phyloP scores from a whole-genome alignment of 1,284 basidiomycete genomes.

The Cutaneotrichosporon dermatis region DNA sequence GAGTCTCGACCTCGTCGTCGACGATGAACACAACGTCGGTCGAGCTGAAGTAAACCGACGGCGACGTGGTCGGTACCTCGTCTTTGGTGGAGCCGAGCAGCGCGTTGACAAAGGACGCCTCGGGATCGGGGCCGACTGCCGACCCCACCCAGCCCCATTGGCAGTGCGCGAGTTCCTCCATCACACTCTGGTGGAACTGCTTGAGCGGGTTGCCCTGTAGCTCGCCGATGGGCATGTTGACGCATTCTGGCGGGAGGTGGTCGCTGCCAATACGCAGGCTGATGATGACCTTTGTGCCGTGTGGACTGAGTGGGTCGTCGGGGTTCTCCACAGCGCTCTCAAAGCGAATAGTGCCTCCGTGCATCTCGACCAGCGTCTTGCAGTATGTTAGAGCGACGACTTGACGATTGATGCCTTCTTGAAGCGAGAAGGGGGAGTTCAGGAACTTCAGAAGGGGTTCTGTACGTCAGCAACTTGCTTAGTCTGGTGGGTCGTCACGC shows the following conservation, averaged over 20 bases:
- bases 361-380: background rate
- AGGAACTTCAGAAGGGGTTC: background rate
- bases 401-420: background rate
- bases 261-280: background rate
- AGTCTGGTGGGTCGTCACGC: too few relatives aligned
- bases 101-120: background rate
- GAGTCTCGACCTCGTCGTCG: constrained; percentile 21
- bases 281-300: background rate
- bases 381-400: background rate
- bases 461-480: too few relatives aligned
- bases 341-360: background rate
- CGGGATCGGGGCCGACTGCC: background rate
- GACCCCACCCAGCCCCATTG: background rate
- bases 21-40: background rate
- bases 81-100: too few relatives aligned
- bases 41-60: background rate
- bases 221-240: background rate
- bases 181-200: background rate
- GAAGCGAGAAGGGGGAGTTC: background rate
- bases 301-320: background rate
- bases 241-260: background rate
- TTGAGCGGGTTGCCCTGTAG: background rate
- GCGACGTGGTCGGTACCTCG: background rate
- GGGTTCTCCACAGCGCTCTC: background rate
- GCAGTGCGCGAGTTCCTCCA: background rate